phyloP scores from a whole-genome alignment of 2,329 filamentous ascomycete genomes.

The Aureobasidium mangrovei region DNA sequence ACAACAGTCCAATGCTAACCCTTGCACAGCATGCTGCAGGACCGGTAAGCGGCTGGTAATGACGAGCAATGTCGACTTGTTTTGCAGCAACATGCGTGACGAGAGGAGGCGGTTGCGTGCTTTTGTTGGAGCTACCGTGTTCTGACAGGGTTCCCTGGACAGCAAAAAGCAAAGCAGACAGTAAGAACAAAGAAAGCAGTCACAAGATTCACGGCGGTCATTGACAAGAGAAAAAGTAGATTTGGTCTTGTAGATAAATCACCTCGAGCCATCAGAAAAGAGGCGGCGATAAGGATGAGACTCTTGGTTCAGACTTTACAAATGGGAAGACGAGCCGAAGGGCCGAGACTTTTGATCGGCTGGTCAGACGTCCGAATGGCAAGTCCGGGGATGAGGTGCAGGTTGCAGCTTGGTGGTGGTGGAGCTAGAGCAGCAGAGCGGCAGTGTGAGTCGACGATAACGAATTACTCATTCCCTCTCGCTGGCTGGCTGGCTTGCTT shows the following conservation, averaged over 20 bases:
- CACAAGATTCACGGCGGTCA: background rate
- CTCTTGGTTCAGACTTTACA: background rate
- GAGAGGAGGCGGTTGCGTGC: constrained; percentile 5
- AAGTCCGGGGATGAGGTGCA: background rate
- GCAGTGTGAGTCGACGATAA: background rate
- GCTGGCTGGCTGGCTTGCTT: background rate
- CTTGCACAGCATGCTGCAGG: background rate
- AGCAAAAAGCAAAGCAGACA: background rate
- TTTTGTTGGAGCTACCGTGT: background rate
- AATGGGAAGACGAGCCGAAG: no score
- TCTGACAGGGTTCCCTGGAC: background rate
- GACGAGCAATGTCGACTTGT: background rate
- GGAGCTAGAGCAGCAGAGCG: no score
- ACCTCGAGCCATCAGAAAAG: background rate
- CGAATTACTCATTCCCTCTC: background rate
- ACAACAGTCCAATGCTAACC: background rate
- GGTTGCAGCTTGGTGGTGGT: background rate
- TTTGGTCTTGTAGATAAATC: no score
- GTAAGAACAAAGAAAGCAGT: background rate
- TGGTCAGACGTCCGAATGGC: no score
- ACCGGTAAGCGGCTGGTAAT: background rate
- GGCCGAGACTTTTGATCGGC: no score
- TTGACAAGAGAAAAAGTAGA: no score
- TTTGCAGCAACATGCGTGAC: constrained; percentile 8
- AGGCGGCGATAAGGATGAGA: background rate